Base-by-base conservation (phyloP, 352 stramenopile genomes). In the Phytopythium kandeliae region DNA sequence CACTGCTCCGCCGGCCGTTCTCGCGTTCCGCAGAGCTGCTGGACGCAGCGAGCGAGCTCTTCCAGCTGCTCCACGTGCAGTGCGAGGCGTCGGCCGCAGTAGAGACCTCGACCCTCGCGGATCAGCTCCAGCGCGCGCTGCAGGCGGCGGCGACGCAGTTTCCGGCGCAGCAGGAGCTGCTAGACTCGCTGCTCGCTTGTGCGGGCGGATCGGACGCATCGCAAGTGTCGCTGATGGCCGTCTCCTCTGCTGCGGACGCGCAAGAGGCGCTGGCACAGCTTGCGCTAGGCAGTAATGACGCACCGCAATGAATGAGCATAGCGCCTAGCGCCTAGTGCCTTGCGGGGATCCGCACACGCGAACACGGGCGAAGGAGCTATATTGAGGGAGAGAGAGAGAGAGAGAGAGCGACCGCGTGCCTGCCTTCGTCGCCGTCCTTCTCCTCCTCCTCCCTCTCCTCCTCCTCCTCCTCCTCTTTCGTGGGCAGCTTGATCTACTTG, bases 401-500 rank as follows among this genome's bases (percentile, higher is more conserved):
- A n/a, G n/a, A n/a, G n/a, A n/a, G n/a, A n/a, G n/a, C n/a, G n/a
- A n/a, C 28, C 28, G 9, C 28, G 28, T 9, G 28, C 28, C 28
- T 10, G 4, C 4, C 28, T 4, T 31, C 28, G 17, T 38, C 28
- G 45, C n/a, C 44, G 25, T n/a, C 28, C 19, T 22, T 19, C 15
- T 8, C 3, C 15, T 19, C 17, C n/a, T 1, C 24, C 4, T 8
- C 19, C 1, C 3, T 4, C 3, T 4, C 9, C n/a, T 28, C 44
- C 17, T 22, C 30, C 44, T 17, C 17, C 43, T n/a, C n/a, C n/a
- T n/a, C 44, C 44, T n/a, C 44, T 17, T 34, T 28, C 24, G 5
- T 13, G 17, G 2, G 17, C 5, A 19, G 10, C n/a, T 42, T 12
- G 38, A 33, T 15, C 37, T 67, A 64, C 63, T 78, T 79, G 69